Evolutionary conservation across 441 rosid species (phyloP), one percentile per base, ranked within the genome.

Genomic region (Croton setiger): DNA sequence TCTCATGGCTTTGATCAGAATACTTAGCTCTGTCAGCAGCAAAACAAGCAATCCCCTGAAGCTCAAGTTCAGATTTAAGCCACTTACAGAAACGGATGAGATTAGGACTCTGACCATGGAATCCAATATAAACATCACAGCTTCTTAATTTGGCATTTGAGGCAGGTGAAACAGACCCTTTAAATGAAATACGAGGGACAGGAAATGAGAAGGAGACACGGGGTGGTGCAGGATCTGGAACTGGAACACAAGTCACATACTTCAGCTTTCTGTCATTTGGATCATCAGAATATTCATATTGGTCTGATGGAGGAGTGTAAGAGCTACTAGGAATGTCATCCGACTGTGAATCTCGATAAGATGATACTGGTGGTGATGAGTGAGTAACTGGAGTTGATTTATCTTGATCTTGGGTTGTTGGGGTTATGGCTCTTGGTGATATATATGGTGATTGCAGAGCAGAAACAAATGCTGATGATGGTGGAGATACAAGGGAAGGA

Each of bases 401-500:
- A 27, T 51, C 27, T 8, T 51, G 63, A n/a, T 78, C 79, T 43
- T 72, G 74, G 20, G 82, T 58, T 62, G 71, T 71, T 17, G 82
- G 76, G 64, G 65, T 67, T 65, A 76, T 70, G 72, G 91, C 97
- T 74, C 96, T 82, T 17, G 98, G 98, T 60, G 98, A 91, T 70
- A 93, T 89, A 71, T 91, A 93, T 3, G 98, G 98, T 39, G 97
- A 93, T 75, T 91, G 96, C 45, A 91, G 74, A 72, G 98, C 96
- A 12, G 98, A 93, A 73, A 91, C 96, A 75, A 93, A 91, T 70
- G 96, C 97, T n/a, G 97, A 93, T 49, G 98, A 93, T 31, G 97
- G 91, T 44, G 96, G 98, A 55, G 96, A 93, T 72, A 86, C 79
- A 43, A 88, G 88, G 64, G 86, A 86, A 31, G 95, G 96, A 47